Evolutionary conservation across 306 rosid species (phyloP).

Genomic region (Ziziphus jujuba): DNA sequence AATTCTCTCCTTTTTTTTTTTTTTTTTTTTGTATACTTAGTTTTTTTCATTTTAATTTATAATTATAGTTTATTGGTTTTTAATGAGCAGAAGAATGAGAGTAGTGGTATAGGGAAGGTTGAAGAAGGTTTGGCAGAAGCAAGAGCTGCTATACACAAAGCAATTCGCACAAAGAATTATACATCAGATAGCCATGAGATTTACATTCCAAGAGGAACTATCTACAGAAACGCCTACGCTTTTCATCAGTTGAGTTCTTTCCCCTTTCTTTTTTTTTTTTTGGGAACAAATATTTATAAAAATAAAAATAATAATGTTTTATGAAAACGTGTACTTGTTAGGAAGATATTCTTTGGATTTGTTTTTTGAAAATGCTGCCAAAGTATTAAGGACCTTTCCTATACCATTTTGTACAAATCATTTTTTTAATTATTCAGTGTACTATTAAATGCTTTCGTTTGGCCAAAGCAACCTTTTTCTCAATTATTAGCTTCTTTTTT

Average conservation of each 20-base stretch:
- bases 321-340: neutral
- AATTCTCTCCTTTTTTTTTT: neutral
- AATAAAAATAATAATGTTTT: no score
- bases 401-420: neutral
- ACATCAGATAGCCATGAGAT: conserved; percentile 22
- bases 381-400: neutral
- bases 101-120: conserved; percentile 7
- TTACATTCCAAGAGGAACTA: conserved; percentile 29
- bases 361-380: neutral
- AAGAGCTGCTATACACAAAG: conserved; percentile 22
- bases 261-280: neutral
- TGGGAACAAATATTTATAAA: no score
- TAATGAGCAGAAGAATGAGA: neutral
- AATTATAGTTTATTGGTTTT: neutral
- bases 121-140: conserved; percentile 32
- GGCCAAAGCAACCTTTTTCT: conserved; percentile 9
- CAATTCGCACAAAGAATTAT: conserved; percentile 11
- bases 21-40: no score
- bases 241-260: conserved; percentile 32
- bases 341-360: neutral
- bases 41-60: no score
- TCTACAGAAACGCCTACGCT: conserved; percentile 27
- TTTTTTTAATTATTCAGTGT: neutral
- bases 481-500: neutral
- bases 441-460: conserved; percentile 7